Evolutionary conservation across 1,284 basidiomycete genomes (phyloP), one percentile per base, ranked within the genome.

Genomic region (Ganoderma sinense): DNA sequence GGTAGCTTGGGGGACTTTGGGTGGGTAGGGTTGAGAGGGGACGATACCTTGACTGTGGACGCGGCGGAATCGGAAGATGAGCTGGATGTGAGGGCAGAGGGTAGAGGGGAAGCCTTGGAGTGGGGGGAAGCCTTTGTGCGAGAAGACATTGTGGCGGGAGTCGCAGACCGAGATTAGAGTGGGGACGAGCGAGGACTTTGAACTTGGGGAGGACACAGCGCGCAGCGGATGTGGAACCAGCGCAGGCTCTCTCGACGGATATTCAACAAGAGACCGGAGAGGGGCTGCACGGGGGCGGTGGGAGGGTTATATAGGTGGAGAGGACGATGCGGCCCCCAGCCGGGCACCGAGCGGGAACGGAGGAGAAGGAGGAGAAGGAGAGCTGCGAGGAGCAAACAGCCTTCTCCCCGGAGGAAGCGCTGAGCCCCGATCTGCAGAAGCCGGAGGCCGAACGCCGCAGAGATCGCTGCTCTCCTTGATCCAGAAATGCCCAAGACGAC

Each of bases 1-100:
- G 48, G 62, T 1, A 65, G 55, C 13, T 63, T 59, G 2, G 68
- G 64, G 1, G 68, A n/a, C 29, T 64, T 61, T 26, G 62, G 23
- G 23, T 33, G 53, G 39, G 65, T 59, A 3, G 72, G 72, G 66
- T 71, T 73, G 61, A 69, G 68, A 6, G 72, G 69, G 0, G 72
- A 71, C 8, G 68, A 29, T 4, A 69, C 60, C 33, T 66, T 69
- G 65, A 69, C 68, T 11, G 68, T 59, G 7, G 67, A 68, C 3
- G 58, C 18, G 39, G 67, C 65, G 29, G 70, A 67, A 1, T 60
- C 64, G 10, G 72, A 73, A 5, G 72, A 68, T 26, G 64, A 63
- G 5, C 63, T 20, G 23, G 68, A 67, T 20, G 66, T 43, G 10
- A 64, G 62, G 3, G 67, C n/a, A 23, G 62, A 20, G 14, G 66